Conservation (phyloP, 805 yeast species). For the Candida morakotiae region DNA sequence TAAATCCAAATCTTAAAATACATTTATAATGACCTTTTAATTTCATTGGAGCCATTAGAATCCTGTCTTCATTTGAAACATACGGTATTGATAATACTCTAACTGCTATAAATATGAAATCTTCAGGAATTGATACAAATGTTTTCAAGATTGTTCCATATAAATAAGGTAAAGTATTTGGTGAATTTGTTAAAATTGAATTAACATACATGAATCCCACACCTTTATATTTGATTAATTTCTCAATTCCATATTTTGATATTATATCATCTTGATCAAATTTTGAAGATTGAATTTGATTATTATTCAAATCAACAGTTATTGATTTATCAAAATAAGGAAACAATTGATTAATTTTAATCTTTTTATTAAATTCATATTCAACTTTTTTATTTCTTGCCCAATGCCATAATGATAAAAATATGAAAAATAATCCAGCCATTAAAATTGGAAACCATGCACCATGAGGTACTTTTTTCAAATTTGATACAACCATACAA, state of each 20-base stretch:
- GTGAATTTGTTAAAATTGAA: slow-evolving; percentile 30
- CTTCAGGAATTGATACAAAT: slow-evolving; percentile 41
- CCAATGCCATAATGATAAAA: slow-evolving; percentile 48
- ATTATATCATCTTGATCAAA: slow-evolving; percentile 1
- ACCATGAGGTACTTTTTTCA: slow-evolving; percentile 52
- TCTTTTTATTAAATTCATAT: slow-evolving; percentile 31
- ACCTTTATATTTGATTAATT: slow-evolving; percentile 26
- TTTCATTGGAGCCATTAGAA: slow-evolving; percentile 36
- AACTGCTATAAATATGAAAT: slow-evolving; percentile 41
- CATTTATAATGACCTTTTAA: slow-evolving; percentile 47
- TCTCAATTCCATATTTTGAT: slow-evolving; percentile 17
- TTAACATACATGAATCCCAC: slow-evolving; percentile 42
- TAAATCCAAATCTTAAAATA: slow-evolving; percentile 47
- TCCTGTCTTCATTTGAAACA: slow-evolving; percentile 34
- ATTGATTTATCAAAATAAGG: slow-evolving; percentile 12
- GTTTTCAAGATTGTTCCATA: slow-evolving; percentile 33
- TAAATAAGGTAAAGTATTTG: slow-evolving; percentile 44
- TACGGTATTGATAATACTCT: slow-evolving; percentile 41
- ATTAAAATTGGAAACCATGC: slow-evolving; percentile 60
- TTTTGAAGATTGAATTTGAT: not conserved
- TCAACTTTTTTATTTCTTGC: slow-evolving; percentile 36
- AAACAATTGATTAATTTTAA: slow-evolving; percentile 32
- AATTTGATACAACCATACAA: slow-evolving; percentile 43
- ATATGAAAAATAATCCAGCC: slow-evolving; percentile 30
- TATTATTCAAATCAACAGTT: slow-evolving; percentile 6